phyloP scores from a whole-genome alignment of 805 yeast genomes.

The Metschnikowia continentalis region DNA sequence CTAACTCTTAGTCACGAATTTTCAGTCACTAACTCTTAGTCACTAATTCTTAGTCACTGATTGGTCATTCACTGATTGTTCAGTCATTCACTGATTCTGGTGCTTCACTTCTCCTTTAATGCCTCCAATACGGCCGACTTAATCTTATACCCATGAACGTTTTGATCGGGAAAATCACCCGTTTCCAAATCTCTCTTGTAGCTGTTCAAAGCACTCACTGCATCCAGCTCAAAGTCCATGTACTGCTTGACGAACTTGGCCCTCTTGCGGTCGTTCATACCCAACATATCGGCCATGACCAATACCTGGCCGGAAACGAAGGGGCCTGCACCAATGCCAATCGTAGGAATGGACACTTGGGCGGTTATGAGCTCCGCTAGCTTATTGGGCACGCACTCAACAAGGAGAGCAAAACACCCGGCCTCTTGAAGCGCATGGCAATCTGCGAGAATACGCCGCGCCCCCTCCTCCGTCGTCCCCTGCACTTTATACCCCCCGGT shows the following conservation, averaged over 20 bases:
- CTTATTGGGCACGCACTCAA: conserved; percentile 83
- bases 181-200: conserved; percentile 60
- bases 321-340: conserved; percentile 95
- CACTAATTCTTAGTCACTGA: too few species aligned
- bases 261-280: conserved; percentile 51
- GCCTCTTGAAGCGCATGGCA: conserved; percentile 67
- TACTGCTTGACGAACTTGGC: conserved; percentile 75
- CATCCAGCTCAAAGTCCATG: conserved; percentile 45
- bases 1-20: too few species aligned
- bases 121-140: conserved; percentile 53
- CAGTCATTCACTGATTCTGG: too few species aligned
- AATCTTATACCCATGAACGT: conserved; percentile 62
- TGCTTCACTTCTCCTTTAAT: conserved; percentile 5
- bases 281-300: conserved; percentile 80
- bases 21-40: too few species aligned
- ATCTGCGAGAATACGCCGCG: conserved; percentile 56
- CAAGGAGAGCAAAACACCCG: conserved; percentile 70
- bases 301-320: conserved; percentile 83
- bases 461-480: conserved; percentile 56
- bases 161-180: conserved; percentile 55
- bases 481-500: conserved; percentile 88
- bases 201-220: conserved; percentile 46
- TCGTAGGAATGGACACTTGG: conserved; percentile 66
- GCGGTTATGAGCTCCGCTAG: conserved; percentile 64
- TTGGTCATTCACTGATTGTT: too few species aligned